A percentile compares a stretch with the other conserved stretches of the same genome.
phyloP scores from a whole-genome alignment of 1,139 yeast genomes.

The Pichia sp. region DNA sequence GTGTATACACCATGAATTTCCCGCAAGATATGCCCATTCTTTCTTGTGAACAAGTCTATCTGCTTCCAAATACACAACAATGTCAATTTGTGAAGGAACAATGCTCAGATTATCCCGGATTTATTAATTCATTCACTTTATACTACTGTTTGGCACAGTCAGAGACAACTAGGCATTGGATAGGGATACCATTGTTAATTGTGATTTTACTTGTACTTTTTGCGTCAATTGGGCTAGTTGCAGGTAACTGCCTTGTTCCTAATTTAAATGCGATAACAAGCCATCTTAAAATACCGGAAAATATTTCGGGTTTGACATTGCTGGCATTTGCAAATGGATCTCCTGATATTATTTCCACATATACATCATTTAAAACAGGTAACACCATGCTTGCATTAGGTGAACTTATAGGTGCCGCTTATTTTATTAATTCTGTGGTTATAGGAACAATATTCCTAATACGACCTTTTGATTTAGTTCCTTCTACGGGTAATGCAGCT shows the following conservation, averaged over 20 bases:
- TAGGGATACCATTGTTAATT: slow-evolving; percentile 20
- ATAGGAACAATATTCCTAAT: slow-evolving; percentile 45
- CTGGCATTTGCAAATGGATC: slow-evolving; percentile 57
- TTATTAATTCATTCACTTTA: slow-evolving; percentile 35
- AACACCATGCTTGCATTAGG: slow-evolving; percentile 48
- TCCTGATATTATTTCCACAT: slow-evolving; percentile 53
- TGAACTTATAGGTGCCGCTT: slow-evolving; percentile 52
- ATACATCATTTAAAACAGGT: slow-evolving; percentile 43
- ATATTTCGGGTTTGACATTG: slow-evolving; percentile 51
- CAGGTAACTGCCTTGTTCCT: slow-evolving; percentile 51
- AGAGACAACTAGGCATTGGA: slow-evolving; percentile 20
- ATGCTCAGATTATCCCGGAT: slow-evolving; percentile 40
- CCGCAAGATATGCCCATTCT: slow-evolving; percentile 3
- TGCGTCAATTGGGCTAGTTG: slow-evolving; percentile 43
- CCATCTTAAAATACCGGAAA: slow-evolving; percentile 44
- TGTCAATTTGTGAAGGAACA: slow-evolving; percentile 38
- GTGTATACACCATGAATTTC: neutral
- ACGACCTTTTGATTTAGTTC: slow-evolving; percentile 42
- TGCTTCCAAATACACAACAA: slow-evolving; percentile 33
- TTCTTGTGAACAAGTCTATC: slow-evolving; percentile 26
- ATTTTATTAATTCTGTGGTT: slow-evolving; percentile 47
- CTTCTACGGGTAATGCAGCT: neutral
- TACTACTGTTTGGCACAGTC: slow-evolving; percentile 35
- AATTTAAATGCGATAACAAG: slow-evolving; percentile 47
- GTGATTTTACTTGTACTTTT: slow-evolving; percentile 34